These are phyloP conservation scores for Marasmius oreades DNA, from an alignment of 1,284 basidiomycete species.

Conservation along the genomic window DNA sequence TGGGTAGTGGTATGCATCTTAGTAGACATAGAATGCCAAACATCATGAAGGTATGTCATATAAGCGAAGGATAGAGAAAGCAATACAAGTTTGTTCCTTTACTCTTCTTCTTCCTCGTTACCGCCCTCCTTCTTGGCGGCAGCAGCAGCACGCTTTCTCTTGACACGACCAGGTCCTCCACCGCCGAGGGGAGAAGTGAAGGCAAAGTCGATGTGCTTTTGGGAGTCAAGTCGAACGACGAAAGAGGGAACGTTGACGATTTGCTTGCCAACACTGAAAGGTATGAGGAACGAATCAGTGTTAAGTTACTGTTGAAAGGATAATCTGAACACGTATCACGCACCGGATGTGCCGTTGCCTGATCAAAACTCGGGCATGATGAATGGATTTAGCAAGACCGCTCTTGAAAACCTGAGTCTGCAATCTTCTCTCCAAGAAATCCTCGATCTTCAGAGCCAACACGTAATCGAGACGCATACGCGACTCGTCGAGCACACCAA, in stretches of 20 bases:
- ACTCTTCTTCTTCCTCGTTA: conserved; percentile 88
- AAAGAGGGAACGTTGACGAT: conserved; percentile 99
- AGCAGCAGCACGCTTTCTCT: conserved; percentile 96
- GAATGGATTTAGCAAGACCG: conserved; percentile 96
- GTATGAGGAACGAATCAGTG: conserved; percentile 4
- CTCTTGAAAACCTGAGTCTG: conserved; percentile 99
- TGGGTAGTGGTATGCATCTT: too few species aligned
- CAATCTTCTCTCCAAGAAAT: conserved; percentile 98
- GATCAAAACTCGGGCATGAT: conserved; percentile 98
- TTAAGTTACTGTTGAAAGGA: background rate
- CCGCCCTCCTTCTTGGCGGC: conserved; percentile 91
- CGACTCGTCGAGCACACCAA: conserved; percentile 98
- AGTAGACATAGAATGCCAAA: too few species aligned
- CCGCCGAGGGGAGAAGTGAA: conserved; percentile 98
- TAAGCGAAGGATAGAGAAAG: background rate
- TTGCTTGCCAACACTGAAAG: conserved; percentile 90
- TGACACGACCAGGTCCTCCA: conserved; percentile 95
- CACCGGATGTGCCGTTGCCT: conserved; percentile 95
- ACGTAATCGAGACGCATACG: conserved; percentile 99
- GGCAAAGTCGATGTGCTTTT: conserved; percentile 99
- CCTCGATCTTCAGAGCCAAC: conserved; percentile 97
- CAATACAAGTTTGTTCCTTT: conserved; percentile 19
- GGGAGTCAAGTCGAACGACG: conserved; percentile 95
- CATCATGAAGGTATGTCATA: background rate
- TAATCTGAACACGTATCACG: conserved; percentile 24